Percentiles rank a stretch among this genome's conserved stretches.
Evolutionary conservation across 2,329 filamentous ascomycete species (phyloP).

Genomic region (Elsinoe fawcettii): DNA sequence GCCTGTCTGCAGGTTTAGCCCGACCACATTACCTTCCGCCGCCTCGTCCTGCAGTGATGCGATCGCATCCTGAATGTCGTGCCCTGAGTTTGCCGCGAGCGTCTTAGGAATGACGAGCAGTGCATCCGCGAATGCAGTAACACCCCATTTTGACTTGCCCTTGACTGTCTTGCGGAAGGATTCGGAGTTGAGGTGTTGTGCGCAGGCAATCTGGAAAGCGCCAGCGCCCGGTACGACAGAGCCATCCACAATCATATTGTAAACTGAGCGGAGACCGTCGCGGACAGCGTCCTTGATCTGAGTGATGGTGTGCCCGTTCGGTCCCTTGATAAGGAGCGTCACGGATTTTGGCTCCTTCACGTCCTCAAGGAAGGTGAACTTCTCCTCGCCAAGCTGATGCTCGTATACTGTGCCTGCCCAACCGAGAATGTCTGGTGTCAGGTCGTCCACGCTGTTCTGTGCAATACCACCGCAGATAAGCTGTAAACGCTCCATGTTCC

Average conservation of each 20-base stretch:
- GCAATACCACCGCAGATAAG: conserved; percentile 84
- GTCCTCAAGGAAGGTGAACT: conserved; percentile 97
- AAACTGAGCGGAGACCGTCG: conserved; percentile 89
- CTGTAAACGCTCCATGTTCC: conserved; percentile 98
- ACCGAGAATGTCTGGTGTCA: conserved; percentile 78
- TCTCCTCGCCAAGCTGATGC: conserved; percentile 95
- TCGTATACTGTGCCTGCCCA: conserved; percentile 97
- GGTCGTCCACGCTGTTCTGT: conserved; percentile 93
- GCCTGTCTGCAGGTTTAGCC: conserved; percentile 77
- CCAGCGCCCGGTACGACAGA: conserved; percentile 91
- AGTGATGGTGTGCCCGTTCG: conserved; percentile 90
- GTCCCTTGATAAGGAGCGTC: conserved; percentile 94
- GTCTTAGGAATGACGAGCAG: conserved; percentile 96
- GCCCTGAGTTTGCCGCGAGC: conserved; percentile 87
- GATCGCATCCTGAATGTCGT: conserved; percentile 92
- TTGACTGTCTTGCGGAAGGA: conserved; percentile 84
- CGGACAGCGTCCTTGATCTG: conserved; percentile 95
- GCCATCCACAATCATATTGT: conserved; percentile 99
- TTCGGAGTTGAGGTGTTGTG: conserved; percentile 77
- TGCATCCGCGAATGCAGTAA: conserved; percentile 89
- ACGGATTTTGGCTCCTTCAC: conserved; percentile 99
- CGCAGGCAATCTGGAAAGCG: conserved; percentile 92
- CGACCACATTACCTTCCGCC: conserved; percentile 74
- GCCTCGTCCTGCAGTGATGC: conserved; percentile 81
- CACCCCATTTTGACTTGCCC: conserved; percentile 95